Conservation (phyloP, 106 monocot species). For the Vanilla planifolia region DNA sequence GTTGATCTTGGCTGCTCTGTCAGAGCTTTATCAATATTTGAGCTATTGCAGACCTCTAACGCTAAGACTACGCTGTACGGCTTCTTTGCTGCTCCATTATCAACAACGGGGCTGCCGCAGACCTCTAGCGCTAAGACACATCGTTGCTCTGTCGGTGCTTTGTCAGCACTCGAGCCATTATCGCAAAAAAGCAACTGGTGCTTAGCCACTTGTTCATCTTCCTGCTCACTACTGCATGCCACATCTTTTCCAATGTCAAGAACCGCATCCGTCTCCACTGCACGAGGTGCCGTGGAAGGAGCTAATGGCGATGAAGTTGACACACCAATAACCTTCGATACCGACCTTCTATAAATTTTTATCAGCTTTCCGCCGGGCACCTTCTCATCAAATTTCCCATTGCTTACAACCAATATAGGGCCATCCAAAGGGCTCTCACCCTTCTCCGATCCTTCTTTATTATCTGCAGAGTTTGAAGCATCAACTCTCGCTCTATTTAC, state of each 20-base stretch:
- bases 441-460: too few species aligned
- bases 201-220: background rate
- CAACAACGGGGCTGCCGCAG: too few species aligned
- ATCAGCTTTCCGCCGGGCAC: background rate
- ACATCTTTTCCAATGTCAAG: background rate
- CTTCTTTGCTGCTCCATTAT: background rate
- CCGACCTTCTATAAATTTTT: slow-evolving; percentile 11
- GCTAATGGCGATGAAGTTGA: background rate
- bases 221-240: background rate
- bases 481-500: background rate
- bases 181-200: too few species aligned
- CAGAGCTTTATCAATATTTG: too few species aligned
- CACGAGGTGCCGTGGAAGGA: background rate
- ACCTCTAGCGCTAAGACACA: too few species aligned
- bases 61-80: slow-evolving; percentile 14
- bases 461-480: background rate
- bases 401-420: background rate
- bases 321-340: background rate
- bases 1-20: too few species aligned
- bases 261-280: background rate
- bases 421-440: background rate
- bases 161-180: too few species aligned
- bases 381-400: background rate
- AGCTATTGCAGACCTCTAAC: too few species aligned
- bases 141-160: too few species aligned